Conservation (phyloP, 352 stramenopile species). For the Phytophthora syringae region DNA sequence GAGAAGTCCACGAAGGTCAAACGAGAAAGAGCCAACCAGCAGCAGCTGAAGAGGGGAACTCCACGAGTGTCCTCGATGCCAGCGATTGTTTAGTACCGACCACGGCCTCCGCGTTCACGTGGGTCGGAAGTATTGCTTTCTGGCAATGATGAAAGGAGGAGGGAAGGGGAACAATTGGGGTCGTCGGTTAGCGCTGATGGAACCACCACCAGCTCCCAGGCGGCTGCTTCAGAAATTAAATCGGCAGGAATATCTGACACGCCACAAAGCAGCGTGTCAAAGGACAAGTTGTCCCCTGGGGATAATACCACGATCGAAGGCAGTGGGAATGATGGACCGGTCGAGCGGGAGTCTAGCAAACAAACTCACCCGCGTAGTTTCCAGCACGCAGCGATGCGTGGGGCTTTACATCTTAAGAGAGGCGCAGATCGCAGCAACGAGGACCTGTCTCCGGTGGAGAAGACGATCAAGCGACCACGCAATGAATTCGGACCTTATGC, state of each 20-base stretch:
- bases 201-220: neutral
- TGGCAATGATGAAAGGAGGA: too few species aligned
- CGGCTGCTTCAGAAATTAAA: neutral
- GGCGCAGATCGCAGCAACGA: neutral
- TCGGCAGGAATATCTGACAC: neutral
- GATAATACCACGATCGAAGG: neutral
- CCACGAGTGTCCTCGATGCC: neutral
- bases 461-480: conserved; percentile 1
- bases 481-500: neutral
- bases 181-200: neutral
- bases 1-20: neutral
- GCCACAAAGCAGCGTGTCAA: neutral
- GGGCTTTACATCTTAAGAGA: neutral
- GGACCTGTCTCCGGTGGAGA: neutral
- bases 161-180: too few species aligned
- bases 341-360: neutral
- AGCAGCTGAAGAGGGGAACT: neutral
- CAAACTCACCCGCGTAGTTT: neutral
- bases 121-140: neutral
- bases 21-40: neutral
- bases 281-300: neutral
- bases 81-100: neutral
- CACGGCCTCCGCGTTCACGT: conserved; percentile 11
- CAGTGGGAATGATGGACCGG: neutral
- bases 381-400: neutral